A percentile compares a stretch with the other conserved stretches of the same genome.
These are phyloP conservation scores for Oryza punctata DNA, from an alignment of 176 grass and related monocot species.

Conservation along the genomic window DNA sequence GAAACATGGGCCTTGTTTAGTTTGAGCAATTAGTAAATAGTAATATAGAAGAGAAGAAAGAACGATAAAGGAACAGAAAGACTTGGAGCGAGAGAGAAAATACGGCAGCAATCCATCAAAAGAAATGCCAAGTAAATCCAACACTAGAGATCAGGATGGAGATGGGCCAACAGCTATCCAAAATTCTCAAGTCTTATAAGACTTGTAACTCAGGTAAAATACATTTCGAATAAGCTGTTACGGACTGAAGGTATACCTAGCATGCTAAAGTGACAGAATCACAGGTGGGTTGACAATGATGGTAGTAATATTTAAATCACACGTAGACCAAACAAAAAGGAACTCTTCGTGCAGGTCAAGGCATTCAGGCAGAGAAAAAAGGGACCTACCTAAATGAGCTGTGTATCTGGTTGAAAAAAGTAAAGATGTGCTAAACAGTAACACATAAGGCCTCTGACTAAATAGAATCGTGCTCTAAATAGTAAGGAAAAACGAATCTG, in stretches of 20 bases:
- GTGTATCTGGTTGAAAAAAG: too few species aligned
- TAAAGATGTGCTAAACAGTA: neutral
- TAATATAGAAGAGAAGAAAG: neutral
- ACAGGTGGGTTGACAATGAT: conserved; percentile 1
- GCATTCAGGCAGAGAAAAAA: neutral
- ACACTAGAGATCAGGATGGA: neutral
- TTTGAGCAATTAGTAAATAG: neutral
- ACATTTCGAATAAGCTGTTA: too few species aligned
- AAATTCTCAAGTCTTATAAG: neutral
- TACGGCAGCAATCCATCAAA: neutral
- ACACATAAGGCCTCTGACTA: neutral
- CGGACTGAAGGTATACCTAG: conserved; percentile 4
- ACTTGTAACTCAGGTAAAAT: too few species aligned
- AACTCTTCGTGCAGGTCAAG: neutral
- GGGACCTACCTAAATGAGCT: neutral
- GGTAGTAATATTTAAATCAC: neutral
- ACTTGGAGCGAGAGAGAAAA: neutral
- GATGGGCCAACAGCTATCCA: neutral
- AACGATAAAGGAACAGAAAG: neutral
- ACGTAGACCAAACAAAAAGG: neutral
- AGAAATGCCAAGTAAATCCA: conserved; percentile 14
- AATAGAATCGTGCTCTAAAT: neutral
- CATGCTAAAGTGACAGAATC: conserved; percentile 4
- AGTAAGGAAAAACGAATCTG: neutral
- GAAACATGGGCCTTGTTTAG: conserved; percentile 17